Base-by-base conservation (phyloP, 163 green algal species). In the Volvox carteri region DNA sequence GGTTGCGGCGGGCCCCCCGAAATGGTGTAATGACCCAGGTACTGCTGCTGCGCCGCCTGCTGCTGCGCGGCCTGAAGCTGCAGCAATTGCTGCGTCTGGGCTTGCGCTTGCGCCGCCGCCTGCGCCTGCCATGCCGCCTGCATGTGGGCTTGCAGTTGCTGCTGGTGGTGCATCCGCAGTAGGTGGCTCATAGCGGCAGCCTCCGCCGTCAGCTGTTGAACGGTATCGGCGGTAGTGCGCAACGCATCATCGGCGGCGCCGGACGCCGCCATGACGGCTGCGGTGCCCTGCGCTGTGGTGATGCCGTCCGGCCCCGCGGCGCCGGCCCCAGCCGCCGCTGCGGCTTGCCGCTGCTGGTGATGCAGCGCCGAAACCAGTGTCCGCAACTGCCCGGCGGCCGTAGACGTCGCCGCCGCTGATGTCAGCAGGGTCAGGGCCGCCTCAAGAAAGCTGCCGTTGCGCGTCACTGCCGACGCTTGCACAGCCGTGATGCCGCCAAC, bases 141-240 rank as follows among this genome's bases (percentile, higher is more conserved):
- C 68, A 88, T 73, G 67, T 88, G 83, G 50, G 83, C 83, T 35
- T 52, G 19, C 35, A 85, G 73, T 56, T 90, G 84, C 73, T 90
- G 84, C 44, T 85, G 41, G 52, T 90, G 84, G 19, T 84, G 54
- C 11, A 48, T 19, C 6, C 73, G 72, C 30, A 90, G 56, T 19
- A 77, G 5, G 52, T 67, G 54, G 72, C 35, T 85, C 4, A 84
- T 65, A 16, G 84, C 84, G 4, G 72, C 72, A 18, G 84, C 72
- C 70, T 90, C 72, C 52, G 84, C 84, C 52, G 84, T 88, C 35
- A 88, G 83, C 83, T 88, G 83, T 72, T 88, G 83, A 23, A 88
- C 83, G 2, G 83, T 88, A 50, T 46, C 81, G 46, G 83, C 83
- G 7, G 83, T 83, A 7, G 35, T 81, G 12, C 83, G 83, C n/a